Percentiles rank a stretch among this genome's conserved stretches.
Conservation (phyloP, 2,329 filamentous ascomycete species). For the Corynespora cassiicola region DNA sequence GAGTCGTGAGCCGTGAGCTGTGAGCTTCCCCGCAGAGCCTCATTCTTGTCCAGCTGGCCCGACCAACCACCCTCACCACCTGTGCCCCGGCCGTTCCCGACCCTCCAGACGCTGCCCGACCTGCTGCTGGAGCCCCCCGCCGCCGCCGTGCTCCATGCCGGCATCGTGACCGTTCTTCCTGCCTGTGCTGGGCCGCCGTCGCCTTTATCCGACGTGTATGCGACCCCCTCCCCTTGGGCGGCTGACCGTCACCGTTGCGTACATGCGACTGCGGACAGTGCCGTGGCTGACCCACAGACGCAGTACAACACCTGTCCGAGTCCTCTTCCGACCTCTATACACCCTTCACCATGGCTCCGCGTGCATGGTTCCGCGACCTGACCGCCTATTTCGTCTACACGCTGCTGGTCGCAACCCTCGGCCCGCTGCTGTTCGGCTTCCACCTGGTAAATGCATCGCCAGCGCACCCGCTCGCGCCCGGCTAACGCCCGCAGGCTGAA, state of each 20-base stretch:
- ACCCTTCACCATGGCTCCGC: conserved; percentile 41
- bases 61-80: conserved; percentile 9
- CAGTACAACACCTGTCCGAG: conserved; percentile 12
- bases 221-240: neutral
- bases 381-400: conserved; percentile 81
- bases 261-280: too few species aligned
- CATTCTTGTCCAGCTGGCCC: conserved; percentile 17
- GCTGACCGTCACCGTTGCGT: too few species aligned
- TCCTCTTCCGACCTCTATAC: conserved; percentile 12
- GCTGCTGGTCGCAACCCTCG: conserved; percentile 78
- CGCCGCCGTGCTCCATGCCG: conserved; percentile 15
- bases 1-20: neutral
- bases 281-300: conserved; percentile 18
- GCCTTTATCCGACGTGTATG: conserved; percentile 18
- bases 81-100: conserved; percentile 16
- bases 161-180: conserved; percentile 12
- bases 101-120: conserved; percentile 6
- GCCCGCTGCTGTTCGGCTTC: conserved; percentile 92
- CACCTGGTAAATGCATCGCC: conserved; percentile 71
- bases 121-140: conserved; percentile 15
- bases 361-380: conserved; percentile 55
- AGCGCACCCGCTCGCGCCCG: conserved; percentile 1
- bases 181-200: conserved; percentile 15
- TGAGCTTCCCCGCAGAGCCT: conserved; percentile 33
- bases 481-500: conserved; percentile 70